Base-by-base conservation (phyloP, 2,329 filamentous ascomycete species). In the Neonectria punicea region DNA sequence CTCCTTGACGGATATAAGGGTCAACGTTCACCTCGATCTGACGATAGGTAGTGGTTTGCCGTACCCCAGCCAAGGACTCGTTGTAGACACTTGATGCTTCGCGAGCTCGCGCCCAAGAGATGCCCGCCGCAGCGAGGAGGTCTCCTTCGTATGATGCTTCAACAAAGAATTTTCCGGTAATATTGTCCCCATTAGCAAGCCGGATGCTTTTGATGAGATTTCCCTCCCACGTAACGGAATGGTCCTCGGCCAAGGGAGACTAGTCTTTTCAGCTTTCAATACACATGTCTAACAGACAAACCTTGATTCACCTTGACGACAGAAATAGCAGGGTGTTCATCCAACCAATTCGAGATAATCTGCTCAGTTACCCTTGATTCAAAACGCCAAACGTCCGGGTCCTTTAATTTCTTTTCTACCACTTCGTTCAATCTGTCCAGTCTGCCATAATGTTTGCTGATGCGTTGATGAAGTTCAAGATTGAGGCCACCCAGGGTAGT, bases 61-160 rank as follows among this genome's bases (percentile, higher is more conserved):
- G 18, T 25, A 58, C 20, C 1, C 55, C 44, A 5, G 43, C 55
- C 20, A 58, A n/a, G 8, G 7, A 25, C 32, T 58, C 55, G 3
- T 5, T 8, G 13, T 49, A 49, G 13, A 50, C 32, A 2, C 22
- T 39, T 5, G 44, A 49, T 1, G 43, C 20, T 14, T 49, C 44
- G 6, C 55, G 55, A 10, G 44, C 55, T 3, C 22, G 55, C 8
- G 30, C 44, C 55, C 55, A 58, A 2, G 55, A 28, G 3, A 58
- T 11, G 1, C 44, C 55, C 5, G 55, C 55, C 4, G 55, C 55
- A 16, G 55, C 44, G 9, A 58, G 55, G 8, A 58, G 16, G 9
- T 58, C 43, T 5, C 43, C 44, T n/a, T 58, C 55, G 18, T 49
- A 58, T 2, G 55, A 58, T 18, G 44, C 55, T 18, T 58, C 44